Evolutionary conservation across 768 basidiomycete genomes (phyloP).

Genomic region (Mycena haematopus): DNA sequence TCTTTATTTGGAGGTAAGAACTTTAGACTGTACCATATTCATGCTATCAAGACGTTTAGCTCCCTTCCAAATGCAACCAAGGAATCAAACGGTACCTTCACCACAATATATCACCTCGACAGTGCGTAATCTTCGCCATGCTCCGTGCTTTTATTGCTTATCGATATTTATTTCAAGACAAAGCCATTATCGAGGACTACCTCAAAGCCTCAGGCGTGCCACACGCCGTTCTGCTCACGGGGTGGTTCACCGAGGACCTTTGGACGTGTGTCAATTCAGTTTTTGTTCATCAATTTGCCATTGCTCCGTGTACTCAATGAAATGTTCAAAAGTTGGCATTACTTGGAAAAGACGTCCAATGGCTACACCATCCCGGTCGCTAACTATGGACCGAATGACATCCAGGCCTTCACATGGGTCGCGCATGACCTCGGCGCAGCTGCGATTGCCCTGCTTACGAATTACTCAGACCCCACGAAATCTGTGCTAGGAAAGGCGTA

Average conservation of each 20-base stretch:
- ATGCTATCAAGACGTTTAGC: not conserved
- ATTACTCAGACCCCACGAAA: conserved; percentile 10
- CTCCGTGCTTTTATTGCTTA: not conserved
- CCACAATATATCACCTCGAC: conserved; percentile 34
- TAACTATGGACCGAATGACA: not conserved
- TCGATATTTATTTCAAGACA: conserved; percentile 10
- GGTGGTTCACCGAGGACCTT: conserved; percentile 5
- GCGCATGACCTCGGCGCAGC: conserved; percentile 24
- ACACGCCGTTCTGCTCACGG: conserved; percentile 18
- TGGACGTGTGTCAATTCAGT: not conserved
- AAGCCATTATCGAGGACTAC: conserved; percentile 25
- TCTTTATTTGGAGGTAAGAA: conserved; percentile 22
- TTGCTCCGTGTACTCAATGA: too few relatives aligned
- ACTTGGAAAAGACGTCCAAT: not conserved
- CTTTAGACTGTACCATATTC: too few relatives aligned
- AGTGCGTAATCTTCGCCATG: conserved; percentile 21
- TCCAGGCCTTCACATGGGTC: conserved; percentile 26
- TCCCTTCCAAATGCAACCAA: conserved; percentile 20
- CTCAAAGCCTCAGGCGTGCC: conserved; percentile 21
- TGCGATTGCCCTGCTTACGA: conserved; percentile 24
- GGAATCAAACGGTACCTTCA: conserved; percentile 21
- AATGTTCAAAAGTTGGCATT: not conserved
- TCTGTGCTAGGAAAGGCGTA: conserved; percentile 22
- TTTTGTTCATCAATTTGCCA: too few relatives aligned
- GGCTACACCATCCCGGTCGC: conserved; percentile 22